Evolutionary conservation across 2,329 filamentous ascomycete species (phyloP), one percentile per base, ranked within the genome.

Genomic region (Daldinia sp.): DNA sequence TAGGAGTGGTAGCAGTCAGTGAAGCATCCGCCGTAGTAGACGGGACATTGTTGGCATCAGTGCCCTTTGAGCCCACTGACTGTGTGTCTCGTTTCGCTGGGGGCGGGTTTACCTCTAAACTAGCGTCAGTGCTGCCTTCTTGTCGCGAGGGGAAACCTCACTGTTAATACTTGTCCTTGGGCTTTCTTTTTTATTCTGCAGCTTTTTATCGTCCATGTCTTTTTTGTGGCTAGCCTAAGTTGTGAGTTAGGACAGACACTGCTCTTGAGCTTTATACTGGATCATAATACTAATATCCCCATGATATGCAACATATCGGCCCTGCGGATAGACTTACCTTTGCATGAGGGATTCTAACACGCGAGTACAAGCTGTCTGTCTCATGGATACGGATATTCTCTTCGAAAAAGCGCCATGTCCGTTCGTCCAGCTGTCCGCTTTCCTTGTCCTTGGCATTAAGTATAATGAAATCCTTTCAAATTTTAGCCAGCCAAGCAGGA

Each of bases 271-370:
- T 50, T 33, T 2, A n/a, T 12, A n/a, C 30, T 50, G 6, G 13
- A 50, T 30, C 4, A n/a, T 6, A 12, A 23, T 6, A 6, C 46
- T 3, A 30, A 26, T 13, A n/a, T n/a, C 5, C 6, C 4, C 12
- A 26, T 48, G 44, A 10, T n/a, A 13, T 6, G 23, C 20, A 48
- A 15, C 6, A 2, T 3, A 7, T 48, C 23, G 2, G 26, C 0
- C 5, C n/a, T 30, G n/a, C n/a, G 15, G 9, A 50, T 50, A 5
- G 15, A 51, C 46, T 51, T 51, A 2, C 46, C 46, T 51, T 51
- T 18, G 46, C 46, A 51, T 51, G 46, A 7, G 46, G 46, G 13
- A 51, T 51, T 15, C 46, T 51, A 51, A 51, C 26, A 51, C 46
- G 46, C 6, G 46, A 51, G 46, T 51, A 51, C 15, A 33, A 33